Evolutionary conservation across 495 filamentous ascomycete species (phyloP), one percentile per base, ranked within the genome.

Genomic region (Aspergillus sparsus): DNA sequence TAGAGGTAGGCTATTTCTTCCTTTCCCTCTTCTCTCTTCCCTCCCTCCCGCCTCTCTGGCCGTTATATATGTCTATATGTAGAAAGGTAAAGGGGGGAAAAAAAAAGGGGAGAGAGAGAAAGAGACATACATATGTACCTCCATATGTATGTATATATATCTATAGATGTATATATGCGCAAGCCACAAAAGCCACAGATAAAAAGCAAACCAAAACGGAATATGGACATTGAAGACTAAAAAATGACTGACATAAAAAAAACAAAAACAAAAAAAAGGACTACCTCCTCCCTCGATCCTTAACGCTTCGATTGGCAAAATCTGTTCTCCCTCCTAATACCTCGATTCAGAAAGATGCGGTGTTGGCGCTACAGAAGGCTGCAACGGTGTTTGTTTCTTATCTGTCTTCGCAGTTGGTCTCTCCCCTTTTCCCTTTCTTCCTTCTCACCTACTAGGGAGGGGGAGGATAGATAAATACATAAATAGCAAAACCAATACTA

Each of bases 251-350:
- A 27, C 21, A n/a, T n/a, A n/a, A n/a, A n/a, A n/a, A n/a, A 27
- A 27, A 27, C 21, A 27, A 27, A 27, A 35, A 46, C 35, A 16
- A 16, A 39, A 42, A 49, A 55, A 51, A 97, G 93, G 94, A 98
- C 70, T 87, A 96, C 57, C 89, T 83, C 41, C 87, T 98, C 16
- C 94, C 94, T 2, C 93, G 92, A 70, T 92, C 92, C n/a, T 89
- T 97, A 71, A 91, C 96, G 42, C 89, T 90, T 49, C 86, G 94
- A 21, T 85, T 98, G 6, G 94, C 93, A 3, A 98, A 98, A 80
- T 89, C 91, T 57, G 92, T 96, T n/a, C 82, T 98, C n/a, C 94
- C 94, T 0, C 84, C 93, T 6, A 96, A 97, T 68, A 97, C 94
- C 1, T 89, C 91, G 62, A 90, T 98, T 53, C 91, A 96, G 66